Evolutionary conservation across 2,329 filamentous ascomycete species (phyloP), one percentile per base, ranked within the genome.

Genomic region (Scytalidium lignicola): DNA sequence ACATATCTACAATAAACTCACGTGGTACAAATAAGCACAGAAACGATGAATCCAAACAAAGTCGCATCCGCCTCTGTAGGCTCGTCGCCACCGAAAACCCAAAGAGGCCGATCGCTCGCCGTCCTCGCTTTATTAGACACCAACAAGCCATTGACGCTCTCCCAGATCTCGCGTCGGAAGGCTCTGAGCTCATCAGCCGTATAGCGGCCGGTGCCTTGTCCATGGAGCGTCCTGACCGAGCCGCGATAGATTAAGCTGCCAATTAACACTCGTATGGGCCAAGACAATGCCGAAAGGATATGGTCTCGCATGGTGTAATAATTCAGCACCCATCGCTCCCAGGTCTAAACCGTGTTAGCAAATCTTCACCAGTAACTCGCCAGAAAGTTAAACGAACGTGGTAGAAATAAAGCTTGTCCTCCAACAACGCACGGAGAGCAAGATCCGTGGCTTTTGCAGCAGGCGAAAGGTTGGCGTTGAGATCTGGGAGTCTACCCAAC

Each of bases 381-480:
- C 3, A 7, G 40, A 17, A 42, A 41, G 8, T 10, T 22, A 26
- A 15, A 60, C 62, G 32, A 51, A 77, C 73, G 21, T 74, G 67
- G 50, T 75, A 80, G 54, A 83, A 84, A 57, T 76, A 79, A 13
- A 82, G 53, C 60, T 76, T 81, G 18, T 85, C 80, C 63, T 85
- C 81, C 20, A 85, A 51, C 46, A 85, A 55, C 0, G 78, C 74
- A 15, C 73, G 65, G 1, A 84, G 51, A 0, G 72, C 75, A 8
- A 80, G 58, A 60, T 85, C 80, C 0, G 72, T 63, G 0, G 74
- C 71, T 39, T 60, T 68, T 19, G 74, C 62, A 0, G 57, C 53
- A 0, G 69, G 62, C 0, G 64, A 58, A 2, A 84, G 56, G 0
- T 46, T 48, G 0, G 55, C 64, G 49, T 81, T 81, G 12, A 85